These are phyloP conservation scores for Citrullus colocynthis DNA, from an alignment of 306 rosid species.

Conservation along the genomic window DNA sequence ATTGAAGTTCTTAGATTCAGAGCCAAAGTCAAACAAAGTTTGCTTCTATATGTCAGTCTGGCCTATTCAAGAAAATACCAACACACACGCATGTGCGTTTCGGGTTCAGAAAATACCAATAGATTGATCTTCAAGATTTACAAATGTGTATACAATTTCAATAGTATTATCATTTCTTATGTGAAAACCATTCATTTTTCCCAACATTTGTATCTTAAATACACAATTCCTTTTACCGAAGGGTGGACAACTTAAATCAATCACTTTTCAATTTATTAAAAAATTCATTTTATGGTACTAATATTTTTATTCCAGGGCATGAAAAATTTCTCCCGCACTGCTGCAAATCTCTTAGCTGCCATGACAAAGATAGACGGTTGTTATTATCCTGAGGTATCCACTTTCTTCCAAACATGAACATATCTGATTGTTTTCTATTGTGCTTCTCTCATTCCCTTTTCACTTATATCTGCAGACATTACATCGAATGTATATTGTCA, in stretches of 20 bases:
- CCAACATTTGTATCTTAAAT: background rate
- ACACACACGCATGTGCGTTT: background rate
- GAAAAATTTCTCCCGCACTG: slow-evolving; percentile 74
- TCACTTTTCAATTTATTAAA: background rate
- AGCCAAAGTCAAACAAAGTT: background rate
- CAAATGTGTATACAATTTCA: background rate
- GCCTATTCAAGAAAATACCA: background rate
- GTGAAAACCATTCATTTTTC: background rate
- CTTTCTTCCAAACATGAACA: background rate
- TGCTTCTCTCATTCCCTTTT: background rate
- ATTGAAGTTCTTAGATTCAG: background rate
- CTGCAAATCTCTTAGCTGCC: slow-evolving; percentile 69
- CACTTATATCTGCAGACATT: slow-evolving; percentile 43
- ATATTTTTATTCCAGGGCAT: slow-evolving; percentile 52
- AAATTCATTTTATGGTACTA: background rate
- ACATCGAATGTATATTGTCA: slow-evolving; percentile 79
- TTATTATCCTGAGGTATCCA: slow-evolving; percentile 89
- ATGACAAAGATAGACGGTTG: slow-evolving; percentile 65
- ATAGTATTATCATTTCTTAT: background rate
- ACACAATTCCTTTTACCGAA: background rate
- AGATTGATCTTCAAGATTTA: background rate
- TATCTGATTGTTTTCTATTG: background rate
- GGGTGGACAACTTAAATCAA: background rate
- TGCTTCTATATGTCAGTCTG: background rate
- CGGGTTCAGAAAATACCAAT: background rate